A percentile compares a stretch with the other conserved stretches of the same genome.
Conservation (phyloP, 2,329 filamentous ascomycete species). For the Verticillium zaregamsianum region DNA sequence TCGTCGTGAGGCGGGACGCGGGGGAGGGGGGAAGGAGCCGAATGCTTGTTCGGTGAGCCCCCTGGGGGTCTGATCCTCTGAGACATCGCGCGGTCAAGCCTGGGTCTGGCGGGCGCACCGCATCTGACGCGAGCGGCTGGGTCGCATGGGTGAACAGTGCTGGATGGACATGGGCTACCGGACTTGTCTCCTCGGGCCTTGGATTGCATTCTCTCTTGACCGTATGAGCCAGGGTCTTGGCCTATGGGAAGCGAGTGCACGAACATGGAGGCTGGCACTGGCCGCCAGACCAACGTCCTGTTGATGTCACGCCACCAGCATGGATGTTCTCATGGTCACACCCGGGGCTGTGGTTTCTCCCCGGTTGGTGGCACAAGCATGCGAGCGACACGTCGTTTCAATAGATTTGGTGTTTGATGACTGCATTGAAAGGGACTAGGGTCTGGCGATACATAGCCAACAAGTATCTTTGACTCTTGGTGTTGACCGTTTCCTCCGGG, state of each 20-base stretch:
- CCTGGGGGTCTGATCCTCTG: background rate
- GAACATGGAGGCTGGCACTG: conserved; percentile 4
- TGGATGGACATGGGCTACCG: background rate
- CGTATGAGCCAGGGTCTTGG: background rate
- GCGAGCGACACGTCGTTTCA: background rate
- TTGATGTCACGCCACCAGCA: background rate
- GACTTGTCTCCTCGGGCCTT: background rate
- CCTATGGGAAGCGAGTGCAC: background rate
- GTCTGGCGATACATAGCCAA: background rate
- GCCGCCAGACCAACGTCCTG: conserved; percentile 13
- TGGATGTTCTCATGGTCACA: background rate
- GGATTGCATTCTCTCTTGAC: background rate
- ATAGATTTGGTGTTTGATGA: background rate
- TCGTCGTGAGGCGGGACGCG: background rate
- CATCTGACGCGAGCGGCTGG: too few relatives aligned
- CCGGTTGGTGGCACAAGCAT: background rate
- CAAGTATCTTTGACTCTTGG: background rate
- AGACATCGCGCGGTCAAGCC: background rate
- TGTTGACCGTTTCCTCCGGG: background rate
- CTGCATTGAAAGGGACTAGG: background rate
- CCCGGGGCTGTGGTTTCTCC: background rate
- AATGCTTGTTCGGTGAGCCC: background rate
- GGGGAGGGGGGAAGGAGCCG: background rate
- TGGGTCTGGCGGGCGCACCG: background rate
- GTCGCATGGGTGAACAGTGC: background rate